A percentile compares a stretch with the other conserved stretches of the same genome.
phyloP scores from a whole-genome alignment of 768 basidiomycete species.

The Kwoniella botswanensis region DNA sequence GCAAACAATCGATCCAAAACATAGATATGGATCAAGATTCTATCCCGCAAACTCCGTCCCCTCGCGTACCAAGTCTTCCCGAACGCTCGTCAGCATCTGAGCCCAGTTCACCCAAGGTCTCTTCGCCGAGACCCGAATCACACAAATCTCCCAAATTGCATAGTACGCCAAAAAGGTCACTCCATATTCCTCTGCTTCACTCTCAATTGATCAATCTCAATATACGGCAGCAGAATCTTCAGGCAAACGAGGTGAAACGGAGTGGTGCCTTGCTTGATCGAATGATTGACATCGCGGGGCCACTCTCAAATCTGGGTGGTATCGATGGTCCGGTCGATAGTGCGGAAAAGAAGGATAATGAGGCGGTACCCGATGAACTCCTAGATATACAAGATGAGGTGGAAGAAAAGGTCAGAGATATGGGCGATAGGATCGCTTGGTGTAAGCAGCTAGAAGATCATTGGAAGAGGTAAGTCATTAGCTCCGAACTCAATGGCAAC shows the following conservation, averaged over 20 bases:
- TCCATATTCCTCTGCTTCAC: slow-evolving; percentile 29
- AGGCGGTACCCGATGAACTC: slow-evolving; percentile 45
- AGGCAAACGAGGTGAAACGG: slow-evolving; percentile 22
- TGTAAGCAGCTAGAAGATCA: slow-evolving; percentile 38
- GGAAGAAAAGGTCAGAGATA: slow-evolving; percentile 28
- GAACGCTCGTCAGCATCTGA: not conserved
- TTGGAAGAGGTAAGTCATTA: slow-evolving; percentile 33
- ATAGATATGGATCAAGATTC: not conserved
- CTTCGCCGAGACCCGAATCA: not conserved
- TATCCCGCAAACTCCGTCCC: not conserved
- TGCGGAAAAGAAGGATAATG: slow-evolving; percentile 2
- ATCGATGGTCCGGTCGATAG: slow-evolving; percentile 27
- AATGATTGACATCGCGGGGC: slow-evolving; percentile 48
- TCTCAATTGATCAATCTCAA: slow-evolving; percentile 37
- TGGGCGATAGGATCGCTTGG: slow-evolving; percentile 23
- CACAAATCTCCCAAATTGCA: not conserved
- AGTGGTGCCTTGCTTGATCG: slow-evolving; percentile 37
- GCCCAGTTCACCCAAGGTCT: not conserved
- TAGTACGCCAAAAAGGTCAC: slow-evolving; percentile 12
- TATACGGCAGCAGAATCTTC: slow-evolving; percentile 32
- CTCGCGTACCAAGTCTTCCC: not conserved
- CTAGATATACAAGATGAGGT: slow-evolving; percentile 49
- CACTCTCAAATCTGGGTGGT: slow-evolving; percentile 40
- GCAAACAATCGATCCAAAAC: not conserved
- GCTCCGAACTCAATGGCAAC: not conserved